Base-by-base conservation (phyloP, 441 rosid genomes). In the Lepidium campestre region DNA sequence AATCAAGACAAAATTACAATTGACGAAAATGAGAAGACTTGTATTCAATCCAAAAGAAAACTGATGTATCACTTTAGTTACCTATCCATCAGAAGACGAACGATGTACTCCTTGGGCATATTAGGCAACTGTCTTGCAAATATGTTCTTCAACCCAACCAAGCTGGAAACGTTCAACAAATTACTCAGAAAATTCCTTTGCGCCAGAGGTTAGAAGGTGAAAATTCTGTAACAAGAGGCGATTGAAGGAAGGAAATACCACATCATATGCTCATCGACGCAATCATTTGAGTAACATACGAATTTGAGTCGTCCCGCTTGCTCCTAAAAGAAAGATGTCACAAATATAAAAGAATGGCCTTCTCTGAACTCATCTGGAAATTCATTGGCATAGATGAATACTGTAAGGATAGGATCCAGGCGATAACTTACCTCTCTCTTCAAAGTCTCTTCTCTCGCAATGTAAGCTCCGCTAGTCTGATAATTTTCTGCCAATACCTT, bases 31-130 rank as follows among this genome's bases (percentile, higher is more conserved):
- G 27, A 5, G 36, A 50, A 31, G 52, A 22, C 57, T 35, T 36
- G 54, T 25, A 67, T 9, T 7, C 73, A 50, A 40, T 13, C 54
- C 49, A 31, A 60, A 60, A 22, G 23, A 68, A 13, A 14, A 39
- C 17, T 48, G 9, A 47, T 47, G 12, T 39, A 18, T n/a, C 45
- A 71, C 20, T 37, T 15, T 2, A 49, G 45, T 53, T 77, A 95
- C 99, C 99, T 86, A 79, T 95, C 99, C 99, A 95, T 95, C 56
- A 95, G 83, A 78, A 92, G 99, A 17, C 98, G 98, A 65, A 95
- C 99, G 63, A 95, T 92, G 70, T 95, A 95, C 81, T 95, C 99
- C 76, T 88, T 95, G 3, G 99, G 99, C 99, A 95, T 95, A 77
- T 95, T 95, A 48, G 99, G 98, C 65, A 95, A 83, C 71, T 92